Conservation (phyloP, 2,329 filamentous ascomycete genomes). For the Pseudocercospora pini-densiflorae region DNA sequence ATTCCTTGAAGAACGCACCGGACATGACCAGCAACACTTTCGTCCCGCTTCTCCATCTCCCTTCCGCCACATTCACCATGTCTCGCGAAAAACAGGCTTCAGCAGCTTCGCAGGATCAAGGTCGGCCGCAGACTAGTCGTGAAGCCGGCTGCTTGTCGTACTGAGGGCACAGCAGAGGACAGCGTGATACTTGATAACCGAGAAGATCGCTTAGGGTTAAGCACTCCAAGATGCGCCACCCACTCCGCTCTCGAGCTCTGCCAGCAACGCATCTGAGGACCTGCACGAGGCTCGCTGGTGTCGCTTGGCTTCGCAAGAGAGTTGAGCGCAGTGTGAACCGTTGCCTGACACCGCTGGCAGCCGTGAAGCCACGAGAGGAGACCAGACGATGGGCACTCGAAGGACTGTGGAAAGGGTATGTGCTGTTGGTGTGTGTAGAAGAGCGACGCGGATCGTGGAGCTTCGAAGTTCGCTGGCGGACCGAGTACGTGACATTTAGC, state of each 20-base stretch:
- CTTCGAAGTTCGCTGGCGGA: conserved; percentile 17
- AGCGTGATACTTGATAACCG: conserved; percentile 63
- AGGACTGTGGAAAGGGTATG: conserved; percentile 79
- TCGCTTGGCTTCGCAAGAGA: conserved; percentile 15
- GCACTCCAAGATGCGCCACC: conserved; percentile 64
- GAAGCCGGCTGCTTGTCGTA: conserved; percentile 69
- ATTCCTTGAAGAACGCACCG: conserved; percentile 31
- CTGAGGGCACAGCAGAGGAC: conserved; percentile 21
- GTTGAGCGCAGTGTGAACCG: conserved; percentile 38
- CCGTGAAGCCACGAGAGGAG: conserved; percentile 57
- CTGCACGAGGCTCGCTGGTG: conserved; percentile 57
- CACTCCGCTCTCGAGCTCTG: conserved; percentile 37
- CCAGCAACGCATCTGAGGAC: conserved; percentile 57
- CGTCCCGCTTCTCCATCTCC: conserved; percentile 26
- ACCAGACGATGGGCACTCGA: conserved; percentile 72
- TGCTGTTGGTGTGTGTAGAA: conserved; percentile 58
- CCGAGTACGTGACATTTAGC: conserved; percentile 29
- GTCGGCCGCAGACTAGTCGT: conserved; percentile 61
- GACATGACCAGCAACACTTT: conserved; percentile 41
- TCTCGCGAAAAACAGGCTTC: conserved; percentile 14
- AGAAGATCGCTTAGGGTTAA: conserved; percentile 88
- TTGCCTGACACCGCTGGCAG: conserved; percentile 23
- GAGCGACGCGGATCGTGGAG: conserved; percentile 36
- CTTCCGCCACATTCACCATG: conserved; percentile 19
- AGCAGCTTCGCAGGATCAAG: conserved; percentile 20